Evolutionary conservation across 108 stramenopile species (phyloP).

Genomic region (Cyclotella sp.): DNA sequence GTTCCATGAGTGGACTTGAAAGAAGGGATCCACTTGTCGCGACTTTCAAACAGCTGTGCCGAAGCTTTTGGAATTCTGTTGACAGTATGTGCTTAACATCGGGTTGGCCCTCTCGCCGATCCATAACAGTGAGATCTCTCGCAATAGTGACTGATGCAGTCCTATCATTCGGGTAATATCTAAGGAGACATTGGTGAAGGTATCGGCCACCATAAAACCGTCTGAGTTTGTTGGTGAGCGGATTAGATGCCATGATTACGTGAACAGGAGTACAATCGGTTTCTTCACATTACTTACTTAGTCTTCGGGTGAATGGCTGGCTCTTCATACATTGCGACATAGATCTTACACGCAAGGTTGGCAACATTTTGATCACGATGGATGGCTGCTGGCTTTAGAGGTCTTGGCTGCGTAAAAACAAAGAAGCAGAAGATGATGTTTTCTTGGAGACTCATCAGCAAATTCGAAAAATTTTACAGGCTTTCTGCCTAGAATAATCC

Average conservation of each 20-base stretch:
- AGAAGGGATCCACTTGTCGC: conserved; percentile 44
- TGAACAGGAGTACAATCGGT: background rate
- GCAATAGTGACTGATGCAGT: conserved; percentile 69
- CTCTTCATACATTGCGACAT: conserved; percentile 84
- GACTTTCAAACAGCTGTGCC: conserved; percentile 50
- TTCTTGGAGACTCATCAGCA: background rate
- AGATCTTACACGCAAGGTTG: conserved; percentile 76
- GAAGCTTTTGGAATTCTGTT: conserved; percentile 39
- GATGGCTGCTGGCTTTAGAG: conserved; percentile 74
- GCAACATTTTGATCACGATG: conserved; percentile 78
- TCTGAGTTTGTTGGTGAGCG: conserved; percentile 1
- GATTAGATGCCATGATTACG: background rate
- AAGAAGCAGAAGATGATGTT: background rate
- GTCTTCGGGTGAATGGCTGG: conserved; percentile 59
- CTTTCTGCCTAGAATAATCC: background rate
- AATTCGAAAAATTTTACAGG: background rate
- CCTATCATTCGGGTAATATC: conserved; percentile 81
- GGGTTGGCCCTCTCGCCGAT: conserved; percentile 37
- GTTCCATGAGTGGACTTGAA: conserved; percentile 79
- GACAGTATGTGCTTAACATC: conserved; percentile 22
- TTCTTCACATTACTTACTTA: too few species aligned
- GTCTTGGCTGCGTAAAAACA: conserved; percentile 42
- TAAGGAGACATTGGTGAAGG: conserved; percentile 77
- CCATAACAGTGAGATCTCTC: conserved; percentile 58
- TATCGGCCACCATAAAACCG: conserved; percentile 69